These are phyloP conservation scores for Talaromyces proteolyticus DNA, from an alignment of 495 filamentous ascomycete genomes.

Conservation along the genomic window DNA sequence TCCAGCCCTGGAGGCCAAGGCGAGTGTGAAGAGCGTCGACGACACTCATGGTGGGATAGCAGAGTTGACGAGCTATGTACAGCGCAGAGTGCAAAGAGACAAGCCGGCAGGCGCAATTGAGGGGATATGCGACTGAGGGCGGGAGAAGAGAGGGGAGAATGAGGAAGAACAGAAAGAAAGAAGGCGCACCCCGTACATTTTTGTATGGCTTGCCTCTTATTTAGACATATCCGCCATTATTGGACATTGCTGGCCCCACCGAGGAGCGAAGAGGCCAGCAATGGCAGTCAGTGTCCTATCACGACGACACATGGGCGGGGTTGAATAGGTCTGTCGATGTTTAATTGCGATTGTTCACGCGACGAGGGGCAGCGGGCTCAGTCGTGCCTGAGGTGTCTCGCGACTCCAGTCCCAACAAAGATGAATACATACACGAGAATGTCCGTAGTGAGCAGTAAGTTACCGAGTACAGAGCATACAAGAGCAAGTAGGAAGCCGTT, in stretches of 20 bases:
- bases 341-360: not conserved
- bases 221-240: too few relatives aligned
- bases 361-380: not conserved
- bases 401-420: too few relatives aligned
- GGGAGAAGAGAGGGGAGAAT: not conserved
- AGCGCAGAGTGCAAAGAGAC: too few relatives aligned
- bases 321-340: not conserved
- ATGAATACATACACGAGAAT: too few relatives aligned
- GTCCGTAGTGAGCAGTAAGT: constrained; percentile 19
- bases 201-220: too few relatives aligned
- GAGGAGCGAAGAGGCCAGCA: too few relatives aligned
- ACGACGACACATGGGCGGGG: constrained; percentile 34
- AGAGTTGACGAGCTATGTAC: too few relatives aligned
- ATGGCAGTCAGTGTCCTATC: constrained; percentile 25
- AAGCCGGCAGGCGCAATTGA: too few relatives aligned
- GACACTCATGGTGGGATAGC: constrained; percentile 8
- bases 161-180: not conserved
- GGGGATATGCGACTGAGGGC: not conserved
- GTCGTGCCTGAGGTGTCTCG: too few relatives aligned
- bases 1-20: constrained; percentile 5
- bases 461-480: too few relatives aligned
- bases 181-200: not conserved
- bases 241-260: too few relatives aligned
- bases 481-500: constrained; percentile 7
- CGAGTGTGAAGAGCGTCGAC: constrained; percentile 1